Base-by-base conservation (phyloP, 345 rosid species). In the Murraya koenigii region DNA sequence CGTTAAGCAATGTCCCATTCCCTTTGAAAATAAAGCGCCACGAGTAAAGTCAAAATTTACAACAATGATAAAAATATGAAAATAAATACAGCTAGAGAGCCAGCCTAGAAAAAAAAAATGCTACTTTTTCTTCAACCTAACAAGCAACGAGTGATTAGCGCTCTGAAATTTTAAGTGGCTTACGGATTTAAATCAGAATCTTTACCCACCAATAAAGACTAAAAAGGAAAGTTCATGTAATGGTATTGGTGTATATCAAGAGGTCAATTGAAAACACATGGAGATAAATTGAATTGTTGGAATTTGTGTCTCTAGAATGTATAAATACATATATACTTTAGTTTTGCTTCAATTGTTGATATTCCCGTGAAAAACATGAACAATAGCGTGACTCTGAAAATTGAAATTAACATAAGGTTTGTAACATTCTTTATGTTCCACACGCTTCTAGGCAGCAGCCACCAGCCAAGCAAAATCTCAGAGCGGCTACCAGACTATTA, bases 1-100 rank as follows among this genome's bases (percentile, higher is more conserved):
- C 84, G 89, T 85, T 87, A 74, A 80, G 75, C 49, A 44, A 44
- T 44, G 49, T 44, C 49, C 79, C 75, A 78, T 75, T 67, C 55
- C 75, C 61, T 64, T 2, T 17, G 36, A 66, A 44, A 35, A 66
- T 69, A n/a, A 58, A 36, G 49, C 7, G 41, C 8, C 54, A 2
- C n/a, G 60, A 41, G 75, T 52, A 69, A 66, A 66, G 83, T 71
- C 28, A 86, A 78, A 77, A 69, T 56, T 58, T 22, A 64, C 77
- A 23, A 35, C 65, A 11, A 14, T 0, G 3, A 58, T 36, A 7
- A 44, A 14, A 47, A 52, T 11, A 13, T 41, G 49, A n/a, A 23
- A 38, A 38, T 59, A 54, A 30, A 61, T 44, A 15, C 49, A 15
- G 49, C 49, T 44, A 13, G 49, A 44, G 15, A 44, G 49, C 49